These are phyloP conservation scores for Tricholoma sp. DNA, from an alignment of 768 basidiomycete species.

Conservation along the genomic window DNA sequence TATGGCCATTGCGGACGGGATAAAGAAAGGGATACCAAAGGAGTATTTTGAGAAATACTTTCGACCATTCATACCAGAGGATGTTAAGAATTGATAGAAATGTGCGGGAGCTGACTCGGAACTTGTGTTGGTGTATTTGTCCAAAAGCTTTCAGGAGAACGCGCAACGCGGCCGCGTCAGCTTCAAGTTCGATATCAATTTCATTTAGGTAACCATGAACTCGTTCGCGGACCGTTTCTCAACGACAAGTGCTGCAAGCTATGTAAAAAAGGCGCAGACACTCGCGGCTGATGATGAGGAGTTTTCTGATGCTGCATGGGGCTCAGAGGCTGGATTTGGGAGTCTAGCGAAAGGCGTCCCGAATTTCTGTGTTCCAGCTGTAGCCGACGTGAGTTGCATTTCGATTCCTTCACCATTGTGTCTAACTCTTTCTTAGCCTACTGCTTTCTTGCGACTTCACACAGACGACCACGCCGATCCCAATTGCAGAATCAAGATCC, in stretches of 20 bases:
- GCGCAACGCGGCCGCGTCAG: conserved; percentile 45
- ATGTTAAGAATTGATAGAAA: neutral
- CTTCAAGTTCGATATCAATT: conserved; percentile 19
- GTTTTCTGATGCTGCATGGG: conserved; percentile 70
- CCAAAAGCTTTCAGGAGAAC: conserved; percentile 10
- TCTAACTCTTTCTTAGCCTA: conserved; percentile 53
- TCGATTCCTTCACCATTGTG: neutral
- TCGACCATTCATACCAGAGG: conserved; percentile 34
- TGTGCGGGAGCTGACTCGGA: no score
- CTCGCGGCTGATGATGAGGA: conserved; percentile 57
- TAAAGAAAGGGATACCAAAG: conserved; percentile 32
- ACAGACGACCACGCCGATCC: conserved; percentile 96
- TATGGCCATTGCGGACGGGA: conserved; percentile 36
- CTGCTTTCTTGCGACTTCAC: conserved; percentile 85
- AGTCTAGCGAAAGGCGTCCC: conserved; percentile 67
- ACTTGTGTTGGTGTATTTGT: neutral
- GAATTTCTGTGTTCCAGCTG: conserved; percentile 63
- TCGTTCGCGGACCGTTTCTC: conserved; percentile 62
- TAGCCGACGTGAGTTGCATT: conserved; percentile 61
- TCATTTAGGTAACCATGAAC: conserved; percentile 53
- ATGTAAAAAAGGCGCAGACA: conserved; percentile 44
- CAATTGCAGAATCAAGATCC: conserved; percentile 93
- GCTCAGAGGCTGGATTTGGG: conserved; percentile 79
- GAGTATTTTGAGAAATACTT: conserved; percentile 41
- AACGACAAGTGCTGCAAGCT: conserved; percentile 44